These are phyloP conservation scores for Xylaria flabelliformis DNA, from an alignment of 495 filamentous ascomycete species.

Conservation along the genomic window DNA sequence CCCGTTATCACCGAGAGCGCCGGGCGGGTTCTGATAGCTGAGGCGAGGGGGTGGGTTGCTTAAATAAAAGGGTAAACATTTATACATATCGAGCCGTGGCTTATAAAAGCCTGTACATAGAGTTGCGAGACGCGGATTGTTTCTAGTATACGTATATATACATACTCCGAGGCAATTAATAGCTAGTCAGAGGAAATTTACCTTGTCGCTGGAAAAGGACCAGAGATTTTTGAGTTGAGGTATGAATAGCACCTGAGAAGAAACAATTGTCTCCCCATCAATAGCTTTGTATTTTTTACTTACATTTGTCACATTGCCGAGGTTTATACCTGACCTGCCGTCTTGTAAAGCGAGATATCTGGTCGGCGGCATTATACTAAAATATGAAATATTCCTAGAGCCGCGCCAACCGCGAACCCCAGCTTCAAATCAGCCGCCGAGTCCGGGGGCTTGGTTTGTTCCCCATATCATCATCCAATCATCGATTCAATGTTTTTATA, in stretches of 20 bases:
- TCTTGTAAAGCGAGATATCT: too few relatives aligned
- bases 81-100: conserved; percentile 4
- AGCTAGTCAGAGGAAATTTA: background rate
- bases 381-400: conserved; percentile 34
- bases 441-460: background rate
- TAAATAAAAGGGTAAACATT: background rate
- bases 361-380: too few relatives aligned
- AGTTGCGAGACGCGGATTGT: background rate
- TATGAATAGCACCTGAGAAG: background rate
- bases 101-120: background rate
- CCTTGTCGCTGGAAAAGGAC: background rate
- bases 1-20: conserved; percentile 28
- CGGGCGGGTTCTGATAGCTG: conserved; percentile 27
- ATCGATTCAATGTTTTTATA: background rate
- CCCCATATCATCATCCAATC: background rate
- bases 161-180: background rate
- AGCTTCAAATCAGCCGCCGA: background rate
- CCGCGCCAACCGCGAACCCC: conserved; percentile 25
- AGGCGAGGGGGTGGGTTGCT: background rate
- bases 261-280: background rate
- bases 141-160: conserved; percentile 2
- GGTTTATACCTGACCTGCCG: background rate
- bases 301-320: background rate
- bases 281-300: background rate
- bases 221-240: background rate